phyloP scores from a whole-genome alignment of 164 flowering plant species.

The Tinospora cordifolia region DNA sequence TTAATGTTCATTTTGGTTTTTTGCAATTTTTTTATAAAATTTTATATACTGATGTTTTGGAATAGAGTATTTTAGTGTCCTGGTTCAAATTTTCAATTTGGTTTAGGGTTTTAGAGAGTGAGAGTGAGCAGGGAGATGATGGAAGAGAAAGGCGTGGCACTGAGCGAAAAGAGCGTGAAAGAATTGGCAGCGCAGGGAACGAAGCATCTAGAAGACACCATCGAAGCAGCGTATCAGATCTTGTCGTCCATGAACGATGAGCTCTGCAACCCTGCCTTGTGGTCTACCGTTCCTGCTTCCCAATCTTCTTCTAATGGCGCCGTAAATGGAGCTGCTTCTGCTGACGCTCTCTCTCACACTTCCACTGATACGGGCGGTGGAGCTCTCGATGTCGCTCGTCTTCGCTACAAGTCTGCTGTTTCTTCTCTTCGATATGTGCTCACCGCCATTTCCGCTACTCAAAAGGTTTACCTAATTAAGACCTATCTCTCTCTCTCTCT shows the following conservation, averaged over 20 bases:
- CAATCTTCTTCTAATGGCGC: slow-evolving; percentile 11
- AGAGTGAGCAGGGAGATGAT: not conserved
- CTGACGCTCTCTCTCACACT: slow-evolving; percentile 8
- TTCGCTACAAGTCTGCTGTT: slow-evolving; percentile 62
- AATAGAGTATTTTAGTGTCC: too few species aligned
- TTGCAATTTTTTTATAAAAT: too few species aligned
- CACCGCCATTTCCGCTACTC: slow-evolving; percentile 46
- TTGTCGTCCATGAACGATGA: slow-evolving; percentile 86
- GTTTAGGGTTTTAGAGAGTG: not conserved
- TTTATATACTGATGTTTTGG: too few species aligned
- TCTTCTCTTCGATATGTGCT: slow-evolving; percentile 66
- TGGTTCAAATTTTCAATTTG: too few species aligned
- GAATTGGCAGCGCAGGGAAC: slow-evolving; percentile 60
- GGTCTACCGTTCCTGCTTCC: slow-evolving; percentile 37
- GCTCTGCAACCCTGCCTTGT: slow-evolving; percentile 73
- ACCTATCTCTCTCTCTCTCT: too few species aligned
- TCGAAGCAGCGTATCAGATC: slow-evolving; percentile 60
- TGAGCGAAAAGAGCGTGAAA: slow-evolving; percentile 29
- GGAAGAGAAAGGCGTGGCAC: not conserved
- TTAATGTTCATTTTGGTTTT: too few species aligned
- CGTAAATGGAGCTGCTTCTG: slow-evolving; percentile 1
- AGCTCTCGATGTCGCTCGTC: slow-evolving; percentile 61
- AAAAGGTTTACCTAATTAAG: slow-evolving; percentile 31
- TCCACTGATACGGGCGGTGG: slow-evolving; percentile 31
- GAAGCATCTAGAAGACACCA: slow-evolving; percentile 63